phyloP scores from a whole-genome alignment of 371 early-diverging fungal species.

The Mucor sp. region DNA sequence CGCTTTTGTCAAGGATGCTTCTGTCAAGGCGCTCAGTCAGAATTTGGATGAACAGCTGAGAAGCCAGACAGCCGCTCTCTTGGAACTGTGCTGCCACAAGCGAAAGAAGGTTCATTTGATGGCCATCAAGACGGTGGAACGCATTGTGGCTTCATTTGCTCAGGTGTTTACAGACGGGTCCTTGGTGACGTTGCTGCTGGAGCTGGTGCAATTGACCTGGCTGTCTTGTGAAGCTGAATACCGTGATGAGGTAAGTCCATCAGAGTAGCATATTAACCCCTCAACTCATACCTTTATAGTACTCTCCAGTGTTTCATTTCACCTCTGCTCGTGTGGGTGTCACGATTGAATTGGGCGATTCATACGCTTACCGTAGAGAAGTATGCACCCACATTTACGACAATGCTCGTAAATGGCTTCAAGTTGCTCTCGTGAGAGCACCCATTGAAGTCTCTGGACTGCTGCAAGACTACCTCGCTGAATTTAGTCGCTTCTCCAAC shows the following conservation, averaged over 20 bases:
- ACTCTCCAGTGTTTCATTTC: slow-evolving; percentile 75
- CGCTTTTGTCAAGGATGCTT: slow-evolving; percentile 60
- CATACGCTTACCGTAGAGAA: slow-evolving; percentile 72
- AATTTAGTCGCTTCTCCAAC: slow-evolving; percentile 51
- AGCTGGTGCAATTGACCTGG: slow-evolving; percentile 81
- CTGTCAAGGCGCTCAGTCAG: slow-evolving; percentile 51
- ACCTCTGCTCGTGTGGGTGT: slow-evolving; percentile 65
- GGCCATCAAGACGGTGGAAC: slow-evolving; percentile 58
- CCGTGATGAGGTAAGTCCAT: slow-evolving; percentile 55
- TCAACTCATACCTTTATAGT: slow-evolving; percentile 21
- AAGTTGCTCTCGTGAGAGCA: slow-evolving; percentile 48
- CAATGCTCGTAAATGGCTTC: slow-evolving; percentile 72
- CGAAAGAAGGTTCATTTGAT: slow-evolving; percentile 65
- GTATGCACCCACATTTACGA: slow-evolving; percentile 67
- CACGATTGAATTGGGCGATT: slow-evolving; percentile 77
- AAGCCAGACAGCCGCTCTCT: slow-evolving; percentile 61
- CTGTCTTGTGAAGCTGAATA: slow-evolving; percentile 80
- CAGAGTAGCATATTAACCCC: neutral
- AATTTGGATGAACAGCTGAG: slow-evolving; percentile 49
- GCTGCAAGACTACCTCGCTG: slow-evolving; percentile 68
- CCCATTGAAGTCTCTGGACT: slow-evolving; percentile 66
- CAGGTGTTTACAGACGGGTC: slow-evolving; percentile 73
- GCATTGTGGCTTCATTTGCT: slow-evolving; percentile 64
- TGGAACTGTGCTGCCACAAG: slow-evolving; percentile 71
- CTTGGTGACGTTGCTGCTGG: slow-evolving; percentile 64